Evolutionary conservation across 208 protist species (phyloP).

Genomic region (Trypanosoma congolense): DNA sequence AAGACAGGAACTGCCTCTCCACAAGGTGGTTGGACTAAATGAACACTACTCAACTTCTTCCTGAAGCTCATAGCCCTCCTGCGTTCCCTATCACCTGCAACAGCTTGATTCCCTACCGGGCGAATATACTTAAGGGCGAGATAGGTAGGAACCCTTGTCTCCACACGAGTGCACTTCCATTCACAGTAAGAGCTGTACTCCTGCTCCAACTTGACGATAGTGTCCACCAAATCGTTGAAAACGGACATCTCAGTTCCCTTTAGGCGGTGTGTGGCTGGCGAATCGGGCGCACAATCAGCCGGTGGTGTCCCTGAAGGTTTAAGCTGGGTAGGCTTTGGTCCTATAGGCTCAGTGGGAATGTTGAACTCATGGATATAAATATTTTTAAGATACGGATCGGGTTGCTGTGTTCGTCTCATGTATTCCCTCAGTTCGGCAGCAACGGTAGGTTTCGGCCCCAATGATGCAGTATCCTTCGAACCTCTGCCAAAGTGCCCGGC

Average conservation of each 20-base stretch:
- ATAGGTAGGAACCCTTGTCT: conserved; percentile 15
- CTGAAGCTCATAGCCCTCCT: conserved; percentile 2
- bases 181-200: conserved; percentile 13
- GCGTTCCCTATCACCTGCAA: conserved; percentile 8
- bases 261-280: conserved; percentile 6
- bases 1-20: conserved; percentile 16
- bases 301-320: conserved; percentile 11
- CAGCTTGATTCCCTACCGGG: neutral
- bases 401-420: neutral
- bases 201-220: conserved; percentile 15
- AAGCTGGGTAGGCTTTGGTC: conserved; percentile 2
- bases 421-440: conserved; percentile 14
- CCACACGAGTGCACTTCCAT: conserved; percentile 12
- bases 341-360: conserved; percentile 24
- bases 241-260: conserved; percentile 16
- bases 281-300: conserved; percentile 3
- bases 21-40: neutral
- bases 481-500: neutral
- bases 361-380: conserved; percentile 31
- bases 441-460: conserved; percentile 9
- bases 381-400: conserved; percentile 9
- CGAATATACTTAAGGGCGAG: conserved; percentile 17
- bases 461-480: conserved; percentile 3
- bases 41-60: conserved; percentile 1
- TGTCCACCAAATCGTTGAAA: conserved; percentile 14